Conservation (phyloP, 1,139 yeast species). For the Suhomyces yuchorum region DNA sequence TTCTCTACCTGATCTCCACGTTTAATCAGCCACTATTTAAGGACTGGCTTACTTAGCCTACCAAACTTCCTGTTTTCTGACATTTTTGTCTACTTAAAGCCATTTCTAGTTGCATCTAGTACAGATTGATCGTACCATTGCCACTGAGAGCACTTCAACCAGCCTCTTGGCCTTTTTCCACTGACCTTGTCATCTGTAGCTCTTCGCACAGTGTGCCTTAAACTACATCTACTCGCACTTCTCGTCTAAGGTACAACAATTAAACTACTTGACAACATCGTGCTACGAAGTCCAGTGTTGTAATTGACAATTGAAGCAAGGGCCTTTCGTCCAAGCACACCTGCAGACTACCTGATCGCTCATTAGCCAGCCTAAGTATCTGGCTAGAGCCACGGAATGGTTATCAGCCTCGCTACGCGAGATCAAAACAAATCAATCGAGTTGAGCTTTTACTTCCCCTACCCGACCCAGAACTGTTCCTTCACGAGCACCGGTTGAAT, state of each 20-base stretch:
- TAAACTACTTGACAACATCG: neutral
- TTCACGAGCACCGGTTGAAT: neutral
- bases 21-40: too few species aligned
- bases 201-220: neutral
- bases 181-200: neutral
- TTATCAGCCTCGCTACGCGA: conserved; percentile 5
- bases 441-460: neutral
- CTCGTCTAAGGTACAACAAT: neutral
- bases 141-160: too few species aligned
- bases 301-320: neutral
- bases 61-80: too few species aligned
- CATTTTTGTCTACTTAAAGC: too few species aligned
- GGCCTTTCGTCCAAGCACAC: neutral
- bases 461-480: neutral
- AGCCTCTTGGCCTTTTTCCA: too few species aligned
- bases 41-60: too few species aligned
- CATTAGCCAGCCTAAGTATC: neutral
- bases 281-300: neutral
- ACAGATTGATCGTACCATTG: too few species aligned
- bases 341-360: neutral
- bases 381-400: neutral
- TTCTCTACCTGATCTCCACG: too few species aligned
- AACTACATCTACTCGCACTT: neutral
- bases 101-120: too few species aligned
- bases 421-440: conserved; percentile 4